Percentiles rank a stretch among this genome's conserved stretches.
phyloP scores from a whole-genome alignment of 139 green algal species.

The Microglena sp. region DNA sequence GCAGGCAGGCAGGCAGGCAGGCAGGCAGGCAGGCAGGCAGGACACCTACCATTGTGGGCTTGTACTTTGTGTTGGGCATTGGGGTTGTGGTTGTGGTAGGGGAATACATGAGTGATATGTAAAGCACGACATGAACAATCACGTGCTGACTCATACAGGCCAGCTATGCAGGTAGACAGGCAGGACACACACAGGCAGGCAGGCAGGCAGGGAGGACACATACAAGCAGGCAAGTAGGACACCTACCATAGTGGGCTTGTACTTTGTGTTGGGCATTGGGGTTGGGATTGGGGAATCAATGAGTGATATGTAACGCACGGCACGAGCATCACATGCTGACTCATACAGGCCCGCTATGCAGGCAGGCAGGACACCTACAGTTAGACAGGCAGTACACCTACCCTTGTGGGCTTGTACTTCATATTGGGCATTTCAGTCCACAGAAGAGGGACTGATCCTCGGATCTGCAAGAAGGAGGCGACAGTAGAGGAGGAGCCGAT shows the following conservation, averaged over 20 bases:
- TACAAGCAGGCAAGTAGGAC: not conserved
- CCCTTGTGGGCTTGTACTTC: slow-evolving; percentile 78
- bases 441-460: slow-evolving; percentile 75
- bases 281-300: too few species aligned
- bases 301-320: too few species aligned
- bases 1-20: too few species aligned
- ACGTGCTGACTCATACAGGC: not conserved
- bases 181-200: slow-evolving; percentile 6
- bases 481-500: slow-evolving; percentile 14
- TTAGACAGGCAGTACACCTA: not conserved
- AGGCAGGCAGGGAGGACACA: too few species aligned
- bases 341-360: not conserved
- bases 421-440: slow-evolving; percentile 83
- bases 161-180: slow-evolving; percentile 4
- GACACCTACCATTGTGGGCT: slow-evolving; percentile 54
- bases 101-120: too few species aligned
- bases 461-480: slow-evolving; percentile 51
- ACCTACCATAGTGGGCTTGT: slow-evolving; percentile 65
- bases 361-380: not conserved
- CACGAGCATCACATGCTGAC: not conserved
- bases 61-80: slow-evolving; percentile 86
- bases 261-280: slow-evolving; percentile 87
- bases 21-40: not conserved
- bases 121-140: too few species aligned
- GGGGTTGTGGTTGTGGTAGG: too few species aligned